Percentiles rank a stretch among this genome's conserved stretches.
Evolutionary conservation across 495 filamentous ascomycete genomes (phyloP).

Genomic region (Neurospora terricola): DNA sequence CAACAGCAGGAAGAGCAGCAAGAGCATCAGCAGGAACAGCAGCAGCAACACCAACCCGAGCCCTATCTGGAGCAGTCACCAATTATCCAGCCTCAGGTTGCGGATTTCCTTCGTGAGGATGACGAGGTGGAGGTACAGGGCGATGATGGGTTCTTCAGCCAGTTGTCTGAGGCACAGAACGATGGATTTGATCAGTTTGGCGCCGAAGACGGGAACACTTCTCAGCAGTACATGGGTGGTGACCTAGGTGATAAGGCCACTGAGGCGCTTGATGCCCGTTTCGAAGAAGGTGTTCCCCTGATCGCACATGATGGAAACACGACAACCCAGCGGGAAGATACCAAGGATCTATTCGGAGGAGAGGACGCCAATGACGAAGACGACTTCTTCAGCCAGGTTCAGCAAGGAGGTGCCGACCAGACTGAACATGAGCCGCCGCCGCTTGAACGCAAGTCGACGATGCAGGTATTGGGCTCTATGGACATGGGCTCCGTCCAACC

Average conservation of each 20-base stretch:
- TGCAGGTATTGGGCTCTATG: constrained; percentile 39
- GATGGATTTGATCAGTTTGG: constrained; percentile 17
- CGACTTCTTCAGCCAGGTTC: constrained; percentile 41
- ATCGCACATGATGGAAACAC: constrained; percentile 27
- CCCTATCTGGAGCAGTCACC: constrained; percentile 14
- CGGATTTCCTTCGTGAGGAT: constrained; percentile 15
- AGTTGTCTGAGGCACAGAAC: constrained; percentile 14
- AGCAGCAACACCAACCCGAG: constrained; percentile 28
- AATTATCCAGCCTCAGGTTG: constrained; percentile 8
- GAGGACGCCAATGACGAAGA: constrained; percentile 31
- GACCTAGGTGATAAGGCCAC: constrained; percentile 27
- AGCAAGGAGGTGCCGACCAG: constrained; percentile 7
- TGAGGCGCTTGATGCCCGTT: constrained; percentile 38
- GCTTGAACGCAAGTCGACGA: constrained; percentile 49
- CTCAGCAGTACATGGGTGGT: constrained; percentile 23
- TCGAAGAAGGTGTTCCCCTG: constrained; percentile 51
- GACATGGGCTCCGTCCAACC: constrained; percentile 14
- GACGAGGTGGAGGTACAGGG: constrained; percentile 24
- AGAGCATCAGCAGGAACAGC: constrained; percentile 23
- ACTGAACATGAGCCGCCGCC: constrained; percentile 13
- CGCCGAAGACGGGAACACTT: neutral
- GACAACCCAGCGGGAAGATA: constrained; percentile 1
- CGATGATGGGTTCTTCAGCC: constrained; percentile 7
- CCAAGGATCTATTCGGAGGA: constrained; percentile 28
- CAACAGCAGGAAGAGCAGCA: constrained; percentile 34